These are phyloP conservation scores for Leccinum subfulvum DNA, from an alignment of 1,284 basidiomycete species.

Conservation along the genomic window DNA sequence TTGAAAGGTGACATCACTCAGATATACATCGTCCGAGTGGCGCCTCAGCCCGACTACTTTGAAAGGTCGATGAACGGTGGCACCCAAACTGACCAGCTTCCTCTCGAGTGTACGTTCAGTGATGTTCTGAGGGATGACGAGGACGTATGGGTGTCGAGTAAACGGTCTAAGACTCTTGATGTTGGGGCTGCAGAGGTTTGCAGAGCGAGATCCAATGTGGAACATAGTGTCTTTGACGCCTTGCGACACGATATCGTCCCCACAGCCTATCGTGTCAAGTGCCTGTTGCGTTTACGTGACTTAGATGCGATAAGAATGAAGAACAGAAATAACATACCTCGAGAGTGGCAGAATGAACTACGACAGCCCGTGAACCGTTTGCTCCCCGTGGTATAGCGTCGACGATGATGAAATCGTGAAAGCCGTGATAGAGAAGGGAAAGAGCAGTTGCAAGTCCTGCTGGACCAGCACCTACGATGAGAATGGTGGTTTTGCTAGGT, in stretches of 20 bases:
- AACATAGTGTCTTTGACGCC: conserved; percentile 37
- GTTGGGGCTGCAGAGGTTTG: conserved; percentile 31
- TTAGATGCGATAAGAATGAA: too few relatives aligned
- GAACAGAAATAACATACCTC: conserved; percentile 27
- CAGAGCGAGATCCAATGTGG: conserved; percentile 34
- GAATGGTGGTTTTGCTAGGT: conserved; percentile 26
- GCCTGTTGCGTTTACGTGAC: conserved; percentile 33
- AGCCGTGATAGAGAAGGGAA: conserved; percentile 38
- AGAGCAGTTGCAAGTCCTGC: conserved; percentile 25
- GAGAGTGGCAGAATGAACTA: conserved; percentile 46
- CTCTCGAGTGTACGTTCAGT: conserved; percentile 45
- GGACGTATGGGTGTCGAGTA: conserved; percentile 46
- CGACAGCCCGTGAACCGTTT: conserved; percentile 41
- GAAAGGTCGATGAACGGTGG: conserved; percentile 25
- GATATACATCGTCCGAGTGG: conserved; percentile 19
- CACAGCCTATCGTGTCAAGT: conserved; percentile 46
- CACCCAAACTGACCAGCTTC: conserved; percentile 32
- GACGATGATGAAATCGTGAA: conserved; percentile 46
- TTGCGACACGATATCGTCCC: conserved; percentile 38
- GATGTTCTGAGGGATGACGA: conserved; percentile 46
- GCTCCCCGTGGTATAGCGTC: conserved; percentile 37
- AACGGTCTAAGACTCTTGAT: conserved; percentile 35
- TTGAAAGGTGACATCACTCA: conserved; percentile 48
- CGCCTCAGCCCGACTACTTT: conserved; percentile 32
- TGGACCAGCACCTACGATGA: conserved; percentile 33